Percentiles rank a stretch among this genome's conserved stretches.
Evolutionary conservation across 2,329 filamentous ascomycete genomes (phyloP).

Genomic region (Immersiporthe knoxdaviesiana): DNA sequence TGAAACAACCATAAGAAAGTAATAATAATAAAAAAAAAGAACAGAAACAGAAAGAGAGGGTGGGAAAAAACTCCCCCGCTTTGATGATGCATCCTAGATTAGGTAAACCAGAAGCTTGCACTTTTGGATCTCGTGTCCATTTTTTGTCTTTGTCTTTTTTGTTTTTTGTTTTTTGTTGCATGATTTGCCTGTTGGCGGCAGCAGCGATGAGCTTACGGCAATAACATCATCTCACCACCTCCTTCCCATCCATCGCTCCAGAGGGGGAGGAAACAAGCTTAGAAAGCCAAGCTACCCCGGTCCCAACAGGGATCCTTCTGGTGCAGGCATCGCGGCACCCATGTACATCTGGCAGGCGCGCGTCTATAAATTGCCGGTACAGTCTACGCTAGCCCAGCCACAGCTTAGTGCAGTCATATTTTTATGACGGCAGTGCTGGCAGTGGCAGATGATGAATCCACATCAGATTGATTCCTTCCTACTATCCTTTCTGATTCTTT

Average conservation of each 20-base stretch:
- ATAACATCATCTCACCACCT: constrained; percentile 3
- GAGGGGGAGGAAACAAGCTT: not conserved
- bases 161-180: no score
- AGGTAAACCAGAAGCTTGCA: not conserved
- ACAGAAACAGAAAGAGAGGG: not conserved
- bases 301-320: not conserved
- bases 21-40: not conserved
- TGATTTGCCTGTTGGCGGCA: not conserved
- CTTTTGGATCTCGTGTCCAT: constrained; percentile 4
- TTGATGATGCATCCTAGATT: not conserved
- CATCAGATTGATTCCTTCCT: not conserved
- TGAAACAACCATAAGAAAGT: not conserved
- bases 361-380: constrained; percentile 26
- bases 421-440: not conserved
- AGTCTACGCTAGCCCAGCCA: not conserved
- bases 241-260: not conserved
- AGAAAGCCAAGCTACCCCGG: not conserved
- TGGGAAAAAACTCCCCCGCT: not conserved
- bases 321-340: not conserved
- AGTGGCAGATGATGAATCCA: not conserved
- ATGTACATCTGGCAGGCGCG: constrained; percentile 26
- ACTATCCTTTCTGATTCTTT: not conserved
- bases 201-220: not conserved
- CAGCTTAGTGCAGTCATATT: constrained; percentile 9
- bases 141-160: not conserved